Conservation (phyloP, 768 basidiomycete species). For the Podaxis sp. region DNA sequence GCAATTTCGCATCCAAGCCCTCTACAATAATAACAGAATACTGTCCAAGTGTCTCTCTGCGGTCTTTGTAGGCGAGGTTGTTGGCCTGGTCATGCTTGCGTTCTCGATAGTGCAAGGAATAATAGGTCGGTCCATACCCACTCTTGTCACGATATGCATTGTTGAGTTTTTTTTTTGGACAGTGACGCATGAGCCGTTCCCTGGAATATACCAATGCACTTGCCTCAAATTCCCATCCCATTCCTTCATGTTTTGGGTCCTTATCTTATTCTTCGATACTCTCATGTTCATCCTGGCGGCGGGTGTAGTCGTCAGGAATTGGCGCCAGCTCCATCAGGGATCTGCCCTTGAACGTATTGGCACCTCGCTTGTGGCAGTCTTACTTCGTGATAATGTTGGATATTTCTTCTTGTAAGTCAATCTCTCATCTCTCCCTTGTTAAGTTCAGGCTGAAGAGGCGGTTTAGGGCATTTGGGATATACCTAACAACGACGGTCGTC, state of each 20-base stretch:
- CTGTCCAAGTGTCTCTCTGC: slow-evolving; percentile 19
- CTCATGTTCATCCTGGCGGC: slow-evolving; percentile 27
- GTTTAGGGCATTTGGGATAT: slow-evolving; percentile 23
- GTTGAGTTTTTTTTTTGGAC: neutral
- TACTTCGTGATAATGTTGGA: slow-evolving; percentile 28
- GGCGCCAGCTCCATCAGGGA: neutral
- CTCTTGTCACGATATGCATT: neutral
- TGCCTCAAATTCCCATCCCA: slow-evolving; percentile 19
- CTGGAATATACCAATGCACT: slow-evolving; percentile 17
- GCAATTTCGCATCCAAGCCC: slow-evolving; percentile 26
- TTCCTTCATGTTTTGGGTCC: slow-evolving; percentile 28
- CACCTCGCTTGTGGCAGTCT: slow-evolving; percentile 21
- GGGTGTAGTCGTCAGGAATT: slow-evolving; percentile 16
- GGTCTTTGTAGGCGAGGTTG: slow-evolving; percentile 22
- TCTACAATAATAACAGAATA: slow-evolving; percentile 21
- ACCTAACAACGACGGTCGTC: slow-evolving; percentile 24
- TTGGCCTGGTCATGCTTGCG: slow-evolving; percentile 19
- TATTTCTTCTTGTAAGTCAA: slow-evolving; percentile 27
- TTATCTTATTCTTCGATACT: slow-evolving; percentile 29
- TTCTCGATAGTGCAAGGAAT: slow-evolving; percentile 18
- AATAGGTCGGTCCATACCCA: slow-evolving; percentile 17
- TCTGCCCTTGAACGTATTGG: neutral
- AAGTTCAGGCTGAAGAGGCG: no score
- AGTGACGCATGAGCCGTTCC: slow-evolving; percentile 9
- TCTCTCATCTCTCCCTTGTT: neutral